phyloP scores from a whole-genome alignment of 208 protist species.

The Jaenimonas drosophilae region DNA sequence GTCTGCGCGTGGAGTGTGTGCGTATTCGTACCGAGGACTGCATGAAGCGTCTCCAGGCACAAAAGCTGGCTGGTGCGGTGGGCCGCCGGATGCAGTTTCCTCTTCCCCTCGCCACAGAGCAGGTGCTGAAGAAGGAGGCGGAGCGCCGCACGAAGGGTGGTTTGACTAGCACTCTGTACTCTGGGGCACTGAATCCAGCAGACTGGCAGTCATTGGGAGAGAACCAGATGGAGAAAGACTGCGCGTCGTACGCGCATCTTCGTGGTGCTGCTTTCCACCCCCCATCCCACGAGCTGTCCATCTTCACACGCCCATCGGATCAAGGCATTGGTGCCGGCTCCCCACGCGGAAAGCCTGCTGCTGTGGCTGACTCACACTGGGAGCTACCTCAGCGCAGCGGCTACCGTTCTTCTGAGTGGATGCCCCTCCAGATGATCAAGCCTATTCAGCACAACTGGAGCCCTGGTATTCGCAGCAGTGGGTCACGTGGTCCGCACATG shows the following conservation, averaged over 20 bases:
- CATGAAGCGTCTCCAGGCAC: slow-evolving; percentile 30
- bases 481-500: slow-evolving; percentile 45
- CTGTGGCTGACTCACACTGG: neutral
- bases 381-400: neutral
- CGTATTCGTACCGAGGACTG: slow-evolving; percentile 57
- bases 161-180: slow-evolving; percentile 1
- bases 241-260: slow-evolving; percentile 9
- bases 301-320: slow-evolving; percentile 57
- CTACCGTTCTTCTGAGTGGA: slow-evolving; percentile 9
- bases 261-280: slow-evolving; percentile 50
- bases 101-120: slow-evolving; percentile 14
- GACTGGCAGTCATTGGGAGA: too few species aligned
- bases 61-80: slow-evolving; percentile 25
- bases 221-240: too few species aligned
- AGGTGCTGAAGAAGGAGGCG: neutral
- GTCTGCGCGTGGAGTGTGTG: slow-evolving; percentile 28
- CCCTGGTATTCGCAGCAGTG: slow-evolving; percentile 42
- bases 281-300: slow-evolving; percentile 33
- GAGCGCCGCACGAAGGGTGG: neutral
- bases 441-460: slow-evolving; percentile 53
- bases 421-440: slow-evolving; percentile 77
- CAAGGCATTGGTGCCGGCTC: too few species aligned
- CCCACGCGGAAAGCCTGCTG: too few species aligned
- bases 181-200: neutral
- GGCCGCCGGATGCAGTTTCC: slow-evolving; percentile 36